Percentiles rank a stretch among this genome's conserved stretches.
phyloP scores from a whole-genome alignment of 2,329 filamentous ascomycete genomes.

The Cladosporium cucumerinum region DNA sequence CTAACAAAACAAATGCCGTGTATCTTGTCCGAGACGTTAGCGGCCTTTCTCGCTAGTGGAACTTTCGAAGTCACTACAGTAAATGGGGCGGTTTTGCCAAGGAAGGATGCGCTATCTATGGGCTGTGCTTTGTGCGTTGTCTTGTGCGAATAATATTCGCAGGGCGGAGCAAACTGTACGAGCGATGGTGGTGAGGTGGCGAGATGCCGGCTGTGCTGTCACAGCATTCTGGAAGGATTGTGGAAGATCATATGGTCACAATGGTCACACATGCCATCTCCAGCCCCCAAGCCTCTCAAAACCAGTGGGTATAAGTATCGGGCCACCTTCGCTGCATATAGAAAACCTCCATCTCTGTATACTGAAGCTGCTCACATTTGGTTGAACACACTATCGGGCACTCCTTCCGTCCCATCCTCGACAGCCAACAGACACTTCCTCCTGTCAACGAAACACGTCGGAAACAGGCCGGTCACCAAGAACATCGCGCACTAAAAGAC shows the following conservation, averaged over 20 bases:
- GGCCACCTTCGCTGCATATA: not conserved
- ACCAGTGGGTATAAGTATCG: not conserved
- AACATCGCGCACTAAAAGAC: not conserved
- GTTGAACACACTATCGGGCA: not conserved
- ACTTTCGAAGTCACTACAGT: not conserved
- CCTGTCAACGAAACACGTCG: constrained; percentile 2
- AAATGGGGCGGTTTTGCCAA: not conserved
- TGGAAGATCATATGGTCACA: not conserved
- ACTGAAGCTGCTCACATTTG: not conserved
- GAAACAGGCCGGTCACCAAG: not conserved
- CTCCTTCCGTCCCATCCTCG: not conserved
- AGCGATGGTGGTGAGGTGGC: not conserved
- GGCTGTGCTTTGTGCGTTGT: constrained; percentile 1
- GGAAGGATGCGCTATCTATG: constrained; percentile 4
- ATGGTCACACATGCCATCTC: not conserved
- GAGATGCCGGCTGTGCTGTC: not conserved
- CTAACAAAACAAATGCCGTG: not conserved
- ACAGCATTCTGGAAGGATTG: not conserved
- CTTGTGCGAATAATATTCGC: not conserved
- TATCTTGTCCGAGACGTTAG: not conserved
- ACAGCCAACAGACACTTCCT: not conserved
- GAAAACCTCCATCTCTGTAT: not conserved
- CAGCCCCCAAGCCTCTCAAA: not conserved
- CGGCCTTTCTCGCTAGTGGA: not conserved
- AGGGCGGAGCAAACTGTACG: not conserved